Base-by-base conservation (phyloP, 2,329 filamentous ascomycete species). In the Penicillium sp. region DNA sequence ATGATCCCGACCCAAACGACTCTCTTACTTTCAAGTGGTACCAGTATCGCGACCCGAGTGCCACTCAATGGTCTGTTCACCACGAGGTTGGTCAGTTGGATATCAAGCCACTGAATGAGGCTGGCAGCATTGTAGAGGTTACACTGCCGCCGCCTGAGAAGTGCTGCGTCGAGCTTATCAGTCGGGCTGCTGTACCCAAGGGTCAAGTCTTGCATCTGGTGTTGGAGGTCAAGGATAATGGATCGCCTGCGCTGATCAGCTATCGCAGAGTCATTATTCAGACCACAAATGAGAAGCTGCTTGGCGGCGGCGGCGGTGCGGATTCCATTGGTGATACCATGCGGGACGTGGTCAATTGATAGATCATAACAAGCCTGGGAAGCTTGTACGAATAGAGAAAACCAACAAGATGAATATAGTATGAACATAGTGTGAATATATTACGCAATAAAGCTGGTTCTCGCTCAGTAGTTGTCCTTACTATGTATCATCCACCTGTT, bases 191-290 rank as follows among this genome's bases (percentile, higher is more conserved):
- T 10, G 53, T 62, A 37, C 46, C 55, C 8, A 64, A 63, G 55
- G 59, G 68, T 25, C 62, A 65, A 53, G 28, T 66, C 25, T 57
- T 71, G 11, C 68, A 69, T 59, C 55, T 71, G 14, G 51, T 69
- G 13, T 28, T 69, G 42, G 65, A 68, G 55, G 68, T 68, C 14
- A 67, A 58, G 37, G 68, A 70, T 55, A 59, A 62, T 16, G 66
- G 66, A 26, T 60, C 57, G 11, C 64, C 61, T 42, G 33, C 66
- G 14, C 37, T 71, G 57, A 66, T 63, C 13, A 70, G 60, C 10
- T 70, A 70, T 43, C 65, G 63, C 19, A 61, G 68, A 7, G 58
- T 71, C 25, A 55, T 71, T 51, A 58, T 70, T n/a, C 68, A 70
- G 48, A 63, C 64, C 14, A 65, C 58, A 6, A 65, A 70, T 49